Conservation (phyloP, 2,329 filamentous ascomycete genomes). For the Ascochyta lentis region DNA sequence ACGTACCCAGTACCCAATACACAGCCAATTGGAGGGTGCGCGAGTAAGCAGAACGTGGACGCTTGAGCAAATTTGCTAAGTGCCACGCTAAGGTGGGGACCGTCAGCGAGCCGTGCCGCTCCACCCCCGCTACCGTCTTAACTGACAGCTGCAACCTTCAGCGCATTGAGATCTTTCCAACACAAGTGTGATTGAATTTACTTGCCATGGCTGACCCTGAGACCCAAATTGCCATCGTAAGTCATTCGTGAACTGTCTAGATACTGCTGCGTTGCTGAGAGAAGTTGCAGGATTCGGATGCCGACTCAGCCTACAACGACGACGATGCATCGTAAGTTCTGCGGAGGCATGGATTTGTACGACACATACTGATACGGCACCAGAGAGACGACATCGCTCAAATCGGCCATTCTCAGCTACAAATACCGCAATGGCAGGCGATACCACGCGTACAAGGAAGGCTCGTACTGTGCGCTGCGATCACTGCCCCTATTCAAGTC, state of each 20-base stretch:
- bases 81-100: not conserved
- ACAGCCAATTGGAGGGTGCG: too few species aligned
- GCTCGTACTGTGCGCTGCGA: constrained; percentile 27
- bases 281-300: constrained; percentile 21
- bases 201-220: constrained; percentile 24
- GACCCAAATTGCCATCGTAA: constrained; percentile 26
- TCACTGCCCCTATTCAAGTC: not conserved
- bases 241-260: not conserved
- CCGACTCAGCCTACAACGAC: constrained; percentile 28
- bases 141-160: constrained; percentile 11
- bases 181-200: not conserved
- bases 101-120: constrained; percentile 18
- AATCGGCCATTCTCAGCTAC: constrained; percentile 33
- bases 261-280: constrained; percentile 4
- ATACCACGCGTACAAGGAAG: constrained; percentile 39
- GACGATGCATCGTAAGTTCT: constrained; percentile 26
- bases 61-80: not conserved
- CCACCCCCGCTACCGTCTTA: constrained; percentile 1
- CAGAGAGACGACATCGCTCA: constrained; percentile 33
- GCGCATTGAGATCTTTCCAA: not conserved
- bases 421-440: constrained; percentile 38
- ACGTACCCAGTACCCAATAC: too few species aligned
- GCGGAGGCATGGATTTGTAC: not conserved
- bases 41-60: too few species aligned
- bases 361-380: constrained; percentile 6